Conservation (phyloP, 83 land plant species). For the Thuja plicata region DNA sequence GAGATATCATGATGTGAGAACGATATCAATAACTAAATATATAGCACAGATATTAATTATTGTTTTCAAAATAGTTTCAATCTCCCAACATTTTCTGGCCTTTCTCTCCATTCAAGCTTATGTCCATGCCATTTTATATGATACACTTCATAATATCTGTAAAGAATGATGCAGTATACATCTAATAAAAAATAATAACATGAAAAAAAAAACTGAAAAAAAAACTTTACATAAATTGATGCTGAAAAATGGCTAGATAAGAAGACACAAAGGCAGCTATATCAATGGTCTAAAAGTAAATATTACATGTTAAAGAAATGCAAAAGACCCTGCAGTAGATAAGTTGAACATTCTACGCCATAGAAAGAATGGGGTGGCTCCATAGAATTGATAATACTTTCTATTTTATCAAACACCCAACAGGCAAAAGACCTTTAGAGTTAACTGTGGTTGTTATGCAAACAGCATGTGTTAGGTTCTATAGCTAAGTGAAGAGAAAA, state of each 20-base stretch:
- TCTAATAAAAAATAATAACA: not conserved
- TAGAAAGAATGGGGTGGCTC: not conserved
- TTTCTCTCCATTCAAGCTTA: not conserved
- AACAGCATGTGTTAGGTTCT: not conserved
- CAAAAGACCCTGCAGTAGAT: not conserved
- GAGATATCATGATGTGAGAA: not conserved
- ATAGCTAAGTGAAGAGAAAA: not conserved
- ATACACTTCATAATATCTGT: not conserved
- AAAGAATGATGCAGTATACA: too few species aligned
- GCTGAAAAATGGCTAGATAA: not conserved
- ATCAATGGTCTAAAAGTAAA: not conserved
- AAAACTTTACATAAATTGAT: too few species aligned
- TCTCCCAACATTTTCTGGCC: not conserved
- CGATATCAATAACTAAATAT: not conserved
- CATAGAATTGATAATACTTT: too few species aligned
- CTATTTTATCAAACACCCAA: not conserved
- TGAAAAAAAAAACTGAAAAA: not conserved
- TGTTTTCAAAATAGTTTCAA: not conserved
- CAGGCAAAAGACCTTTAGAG: too few species aligned
- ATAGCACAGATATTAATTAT: not conserved
- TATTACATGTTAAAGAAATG: not conserved
- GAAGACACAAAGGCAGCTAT: not conserved
- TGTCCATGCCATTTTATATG: not conserved
- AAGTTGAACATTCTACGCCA: not conserved
- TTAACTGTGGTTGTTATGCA: not conserved